A percentile compares a stretch with the other conserved stretches of the same genome.
Evolutionary conservation across 108 stramenopile species (phyloP).

Genomic region (Aurantiochytrium sp.): DNA sequence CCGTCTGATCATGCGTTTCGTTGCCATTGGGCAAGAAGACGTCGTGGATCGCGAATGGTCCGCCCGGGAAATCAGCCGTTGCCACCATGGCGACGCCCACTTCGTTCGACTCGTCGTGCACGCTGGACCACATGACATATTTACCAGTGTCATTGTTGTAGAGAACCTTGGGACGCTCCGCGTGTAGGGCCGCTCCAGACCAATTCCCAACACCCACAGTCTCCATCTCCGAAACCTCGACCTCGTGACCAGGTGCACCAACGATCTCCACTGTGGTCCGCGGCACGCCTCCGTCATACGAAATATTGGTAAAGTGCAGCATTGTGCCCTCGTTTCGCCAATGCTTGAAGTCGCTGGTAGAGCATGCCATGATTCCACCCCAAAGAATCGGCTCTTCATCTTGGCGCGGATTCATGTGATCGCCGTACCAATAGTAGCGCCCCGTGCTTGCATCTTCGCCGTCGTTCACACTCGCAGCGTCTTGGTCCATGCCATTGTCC

Average conservation of each 20-base stretch:
- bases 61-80: slow-evolving; percentile 54
- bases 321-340: slow-evolving; percentile 72
- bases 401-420: slow-evolving; percentile 30
- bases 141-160: slow-evolving; percentile 45
- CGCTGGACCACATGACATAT: slow-evolving; percentile 75
- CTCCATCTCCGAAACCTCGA: not conserved
- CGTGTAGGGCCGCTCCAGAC: slow-evolving; percentile 31
- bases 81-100: slow-evolving; percentile 67
- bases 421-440: slow-evolving; percentile 61
- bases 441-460: not conserved
- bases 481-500: not conserved
- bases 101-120: slow-evolving; percentile 49
- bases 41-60: slow-evolving; percentile 63
- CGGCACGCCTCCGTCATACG: slow-evolving; percentile 38
- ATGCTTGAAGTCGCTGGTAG: slow-evolving; percentile 56
- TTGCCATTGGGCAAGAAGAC: slow-evolving; percentile 77
- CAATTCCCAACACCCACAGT: not conserved
- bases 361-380: slow-evolving; percentile 67
- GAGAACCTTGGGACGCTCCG: slow-evolving; percentile 63
- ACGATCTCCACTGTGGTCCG: not conserved
- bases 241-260: not conserved
- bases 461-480: slow-evolving; percentile 1
- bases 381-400: not conserved
- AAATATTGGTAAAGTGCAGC: slow-evolving; percentile 64
- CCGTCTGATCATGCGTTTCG: slow-evolving; percentile 69